Base-by-base conservation (phyloP, 2,329 filamentous ascomycete genomes). In the Pyrenophora graminea region DNA sequence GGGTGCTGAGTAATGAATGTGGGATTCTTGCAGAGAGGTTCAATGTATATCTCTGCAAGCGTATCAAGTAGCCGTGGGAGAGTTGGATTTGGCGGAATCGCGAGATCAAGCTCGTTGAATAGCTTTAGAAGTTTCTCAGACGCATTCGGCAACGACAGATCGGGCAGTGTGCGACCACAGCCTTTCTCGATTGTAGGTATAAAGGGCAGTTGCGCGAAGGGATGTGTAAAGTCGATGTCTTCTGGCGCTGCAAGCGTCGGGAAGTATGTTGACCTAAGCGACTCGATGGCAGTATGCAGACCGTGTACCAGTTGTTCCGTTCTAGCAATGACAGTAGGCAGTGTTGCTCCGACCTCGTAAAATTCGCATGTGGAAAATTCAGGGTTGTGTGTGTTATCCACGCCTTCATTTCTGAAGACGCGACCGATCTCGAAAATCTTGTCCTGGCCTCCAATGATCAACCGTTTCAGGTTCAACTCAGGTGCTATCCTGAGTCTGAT, bases 311-410 rank as follows among this genome's bases (percentile, higher is more conserved):
- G 74, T 12, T 80, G 77, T 70, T 94, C 89, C 1, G 93, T 97
- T 69, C 86, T 84, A 17, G 74, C 69, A 67, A 96, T 91, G 43
- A 97, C 77, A 36, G 89, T 84, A 31, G 85, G 77, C 0, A 97
- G 81, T 58, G 87, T 89, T 53, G 88, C 85, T 66, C 92, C 95
- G 2, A 92, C 87, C 55, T 89, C 87, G 75, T 99, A 99, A 76
- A 96, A 97, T 75, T 99, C 94, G 78, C 93, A 97, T 53, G 90
- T 97, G 38, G 90, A 94, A 75, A 97, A 99, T 70, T 99, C 94
- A 0, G 94, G 93, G 68, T 99, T 99, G 71, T 99, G 94, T 0
- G 91, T 96, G 31, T 67, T 71, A 45, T 72, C 68, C 1, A 71
- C 64, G 72, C 91, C 90, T 77, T 99, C 94, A 70, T 99, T 99